Evolutionary conservation across 192 early-diverging fungal genomes (phyloP), one percentile per base, ranked within the genome.

Genomic region (Mortierella antarctica): DNA sequence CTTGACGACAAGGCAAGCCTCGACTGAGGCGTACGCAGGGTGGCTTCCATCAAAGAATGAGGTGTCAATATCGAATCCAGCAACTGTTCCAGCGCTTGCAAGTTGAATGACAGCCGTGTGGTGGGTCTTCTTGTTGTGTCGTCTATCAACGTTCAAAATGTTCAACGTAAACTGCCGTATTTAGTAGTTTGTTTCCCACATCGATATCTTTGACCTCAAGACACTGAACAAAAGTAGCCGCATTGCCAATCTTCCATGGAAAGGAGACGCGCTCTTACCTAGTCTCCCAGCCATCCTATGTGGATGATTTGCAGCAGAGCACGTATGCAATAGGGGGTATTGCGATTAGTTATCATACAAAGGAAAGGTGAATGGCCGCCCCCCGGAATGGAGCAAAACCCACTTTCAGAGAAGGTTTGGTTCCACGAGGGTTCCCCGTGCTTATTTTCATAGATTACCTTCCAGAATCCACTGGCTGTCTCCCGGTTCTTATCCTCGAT

Each of bases 11-110:
- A 86, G 84, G 78, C 85, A 85, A 0, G 83, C 93, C 73, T 95
- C 93, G 48, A 95, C 87, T 20, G 91, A 92, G 49, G 92, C 90
- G 13, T 86, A 85, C 0, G 93, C 88, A 11, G 91, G 88, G 70
- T 96, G 92, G 77, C 93, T 95, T 71, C 94, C 94, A 41, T 93
- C 96, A 83, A 98, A 98, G 83, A 92, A 93, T 47, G 92, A 90
- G 13, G 97, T 97, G 73, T 98, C 96, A n/a, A 95, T 83, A 76
- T 97, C 93, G 52, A 98, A 89, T 17, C 95, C 97, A 20, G 74
- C 83, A 71, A 98, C 92, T 18, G 71, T 65, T 48, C 95, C 97
- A 31, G 94, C 82, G 62, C 91, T 91, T 14, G 95, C 97, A 5
- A 98, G 90, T 83, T 95, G 90, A 56, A 98, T 86, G 55, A 96